These are phyloP conservation scores for Salmacisia buchloeana DNA, from an alignment of 1,284 basidiomycete species.

Conservation along the genomic window DNA sequence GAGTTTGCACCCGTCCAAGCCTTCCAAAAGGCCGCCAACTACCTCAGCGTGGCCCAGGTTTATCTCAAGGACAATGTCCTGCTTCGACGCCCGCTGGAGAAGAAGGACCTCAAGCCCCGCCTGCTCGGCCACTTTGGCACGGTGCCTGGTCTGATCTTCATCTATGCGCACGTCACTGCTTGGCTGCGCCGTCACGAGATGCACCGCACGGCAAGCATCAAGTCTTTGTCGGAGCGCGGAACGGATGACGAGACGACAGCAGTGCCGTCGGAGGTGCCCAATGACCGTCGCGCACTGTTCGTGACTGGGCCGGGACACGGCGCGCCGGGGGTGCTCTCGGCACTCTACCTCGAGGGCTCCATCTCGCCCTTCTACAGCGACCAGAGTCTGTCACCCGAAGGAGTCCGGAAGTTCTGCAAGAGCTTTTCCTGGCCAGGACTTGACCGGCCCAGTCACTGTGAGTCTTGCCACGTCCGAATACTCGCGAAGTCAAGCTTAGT, in stretches of 20 bases:
- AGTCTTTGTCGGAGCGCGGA: too few species aligned
- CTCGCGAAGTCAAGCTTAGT: neutral
- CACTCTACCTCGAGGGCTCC: slow-evolving; percentile 75
- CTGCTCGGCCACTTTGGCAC: slow-evolving; percentile 60
- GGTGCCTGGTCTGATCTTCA: slow-evolving; percentile 67
- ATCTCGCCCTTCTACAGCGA: slow-evolving; percentile 67
- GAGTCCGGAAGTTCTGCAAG: slow-evolving; percentile 64
- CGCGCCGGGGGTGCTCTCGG: slow-evolving; percentile 72
- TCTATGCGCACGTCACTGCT: slow-evolving; percentile 73
- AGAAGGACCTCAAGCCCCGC: slow-evolving; percentile 66
- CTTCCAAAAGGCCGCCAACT: slow-evolving; percentile 36
- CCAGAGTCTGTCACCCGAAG: slow-evolving; percentile 63
- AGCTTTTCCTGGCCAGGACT: slow-evolving; percentile 64
- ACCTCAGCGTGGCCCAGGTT: slow-evolving; percentile 58
- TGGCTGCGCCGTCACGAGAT: slow-evolving; percentile 56
- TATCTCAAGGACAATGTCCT: slow-evolving; percentile 72
- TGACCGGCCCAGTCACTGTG: slow-evolving; percentile 53
- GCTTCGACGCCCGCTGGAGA: slow-evolving; percentile 53
- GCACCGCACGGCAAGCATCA: too few species aligned
- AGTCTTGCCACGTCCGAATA: neutral
- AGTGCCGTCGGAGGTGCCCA: slow-evolving; percentile 52
- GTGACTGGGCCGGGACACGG: slow-evolving; percentile 53
- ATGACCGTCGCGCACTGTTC: slow-evolving; percentile 57
- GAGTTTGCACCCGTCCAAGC: slow-evolving; percentile 20
- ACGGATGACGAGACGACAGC: too few species aligned